Evolutionary conservation across 2,329 filamentous ascomycete genomes (phyloP), one percentile per base, ranked within the genome.

Genomic region (Aureobasidium zeae): DNA sequence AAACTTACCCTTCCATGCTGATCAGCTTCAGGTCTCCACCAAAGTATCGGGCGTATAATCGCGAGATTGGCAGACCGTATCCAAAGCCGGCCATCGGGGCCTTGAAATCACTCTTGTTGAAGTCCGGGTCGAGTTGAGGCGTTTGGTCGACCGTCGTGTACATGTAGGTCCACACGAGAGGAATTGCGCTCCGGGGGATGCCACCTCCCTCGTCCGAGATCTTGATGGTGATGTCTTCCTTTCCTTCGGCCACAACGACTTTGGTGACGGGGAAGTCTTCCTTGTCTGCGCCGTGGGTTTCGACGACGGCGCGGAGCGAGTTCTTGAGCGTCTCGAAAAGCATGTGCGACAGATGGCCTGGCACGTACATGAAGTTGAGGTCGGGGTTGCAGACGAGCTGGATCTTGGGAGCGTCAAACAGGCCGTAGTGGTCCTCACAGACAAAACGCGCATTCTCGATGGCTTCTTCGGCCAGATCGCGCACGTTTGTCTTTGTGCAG

Each of bases 151-250:
- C 91, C 2, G 91, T 98, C 25, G 91, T 98, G 64, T 98, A 98
- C 91, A 96, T 98, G 64, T 98, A 98, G 10, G 91, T 98, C 91
- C 91, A 98, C n/a, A 96, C 91, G 11, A 98, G 74, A 4, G 91
- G 91, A 51, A 98, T 96, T 41, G 86, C 78, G 55, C 84, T 93
- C 56, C 91, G 73, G 0, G 91, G 87, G 42, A 98, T 96, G 49
- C 91, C 91, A 51, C 91, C 91, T 47, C 91, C 91, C 66, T 98
- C 91, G 62, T 98, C 91, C 4, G 83, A 86, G 55, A 98, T 83
- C 68, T 98, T 98, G 70, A 98, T 95, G 4, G 91, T 98, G 57
- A 98, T 98, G 58, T 98, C 91, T 66, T 98, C 91, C 62, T 91
- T 89, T 47, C 91, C 91, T 65, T 98, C 89, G 22, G 91, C 91